Evolutionary conservation across 176 grass and related monocot genomes (phyloP), one percentile per base, ranked within the genome.

Genomic region (Triticum dicoccoides): DNA sequence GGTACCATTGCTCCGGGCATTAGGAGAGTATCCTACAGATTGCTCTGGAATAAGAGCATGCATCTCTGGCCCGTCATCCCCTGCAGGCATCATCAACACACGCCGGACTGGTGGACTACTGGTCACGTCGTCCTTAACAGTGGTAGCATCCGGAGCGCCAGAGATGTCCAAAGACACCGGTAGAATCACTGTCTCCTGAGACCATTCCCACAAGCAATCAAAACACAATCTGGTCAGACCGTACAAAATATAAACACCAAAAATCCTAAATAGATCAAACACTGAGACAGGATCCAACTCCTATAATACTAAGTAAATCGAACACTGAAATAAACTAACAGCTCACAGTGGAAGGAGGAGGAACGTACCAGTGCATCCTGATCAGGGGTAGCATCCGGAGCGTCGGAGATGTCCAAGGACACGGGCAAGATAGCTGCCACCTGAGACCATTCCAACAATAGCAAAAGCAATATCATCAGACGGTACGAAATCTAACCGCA

Each of bases 281-380:
- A 69, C 9, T 61, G 69, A 67, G 23, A 79, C 14, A 0, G 42
- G 82, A 87, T 75, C 30, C 61, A 66, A 17, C 23, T 41, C 61
- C n/a, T 41, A 24, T 44, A 33, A 20, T 8, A 30, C 23, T 20
- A 71, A 25, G 21, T 61, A 66, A 35, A 86, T 78, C 69, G 32
- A 79, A 78, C 12, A 65, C 17, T 78, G 76, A 78, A 63, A 42
- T 47, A 27, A 21, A 5, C 3, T 3, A 75, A 29, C 12, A 75
- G 18, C 90, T 88, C 74, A 96, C 94, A 38, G 84, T 24, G 80
- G 80, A 30, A 24, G 73, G 73, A 14, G 59, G 65, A 42, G 85
- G 42, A 73, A 82, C 75, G 1, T 59, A 81, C 20, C 18, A 23
- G 41, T 39, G 87, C 59, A 12, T 80, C 88, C 32, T 76, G 63